phyloP scores from a whole-genome alignment of 768 basidiomycete species.

The Leucocoprinus sp. region DNA sequence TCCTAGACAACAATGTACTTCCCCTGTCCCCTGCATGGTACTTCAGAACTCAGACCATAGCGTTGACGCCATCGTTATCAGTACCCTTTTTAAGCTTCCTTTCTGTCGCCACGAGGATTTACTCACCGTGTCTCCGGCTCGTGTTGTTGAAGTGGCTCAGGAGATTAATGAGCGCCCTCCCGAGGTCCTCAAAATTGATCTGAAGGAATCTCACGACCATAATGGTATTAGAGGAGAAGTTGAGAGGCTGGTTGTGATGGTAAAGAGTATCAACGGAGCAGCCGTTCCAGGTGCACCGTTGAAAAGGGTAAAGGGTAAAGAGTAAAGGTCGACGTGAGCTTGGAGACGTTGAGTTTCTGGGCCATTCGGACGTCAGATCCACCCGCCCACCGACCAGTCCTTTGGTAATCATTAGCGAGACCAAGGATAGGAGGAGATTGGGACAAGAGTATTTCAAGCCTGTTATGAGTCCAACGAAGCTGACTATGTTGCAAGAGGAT shows the following conservation, averaged over 20 bases:
- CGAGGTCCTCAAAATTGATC: constrained; percentile 38
- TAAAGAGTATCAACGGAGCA: constrained; percentile 14
- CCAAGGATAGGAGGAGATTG: constrained; percentile 14
- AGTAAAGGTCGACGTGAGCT: constrained; percentile 12
- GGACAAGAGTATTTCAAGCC: constrained; percentile 12
- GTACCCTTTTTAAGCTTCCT: constrained; percentile 46
- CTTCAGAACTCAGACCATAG: constrained; percentile 52
- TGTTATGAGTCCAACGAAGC: constrained; percentile 18
- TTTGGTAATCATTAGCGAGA: constrained; percentile 19
- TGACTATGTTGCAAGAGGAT: constrained; percentile 22
- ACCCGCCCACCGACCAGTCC: constrained; percentile 30
- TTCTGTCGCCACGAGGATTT: constrained; percentile 75
- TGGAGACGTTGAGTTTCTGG: constrained; percentile 6
- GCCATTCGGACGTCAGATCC: constrained; percentile 12
- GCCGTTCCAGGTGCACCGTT: constrained; percentile 31
- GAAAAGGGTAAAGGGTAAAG: constrained; percentile 23
- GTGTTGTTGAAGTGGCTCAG: constrained; percentile 45
- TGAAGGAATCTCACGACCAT: constrained; percentile 20
- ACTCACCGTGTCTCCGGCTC: constrained; percentile 47
- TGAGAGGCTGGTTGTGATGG: constrained; percentile 54
- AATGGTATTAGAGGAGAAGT: constrained; percentile 43
- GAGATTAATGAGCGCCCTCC: constrained; percentile 54
- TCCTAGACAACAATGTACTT: not conserved
- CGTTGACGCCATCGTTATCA: constrained; percentile 52
- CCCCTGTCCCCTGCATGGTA: constrained; percentile 30